phyloP scores from a whole-genome alignment of 768 basidiomycete genomes.

The Naganishia onofrii region DNA sequence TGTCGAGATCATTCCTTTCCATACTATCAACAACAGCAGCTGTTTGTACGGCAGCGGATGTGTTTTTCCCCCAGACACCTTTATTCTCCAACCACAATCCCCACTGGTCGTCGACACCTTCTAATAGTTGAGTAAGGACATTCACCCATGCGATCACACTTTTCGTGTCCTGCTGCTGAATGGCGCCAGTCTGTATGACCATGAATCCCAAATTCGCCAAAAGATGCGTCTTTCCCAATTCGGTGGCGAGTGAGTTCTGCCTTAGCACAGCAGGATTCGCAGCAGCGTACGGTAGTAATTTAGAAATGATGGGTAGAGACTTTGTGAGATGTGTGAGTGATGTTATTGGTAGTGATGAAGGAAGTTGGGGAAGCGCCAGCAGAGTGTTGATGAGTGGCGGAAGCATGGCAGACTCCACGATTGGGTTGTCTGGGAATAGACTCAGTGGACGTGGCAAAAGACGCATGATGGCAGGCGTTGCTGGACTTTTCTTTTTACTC shows the following conservation, averaged over 20 bases:
- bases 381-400: slow-evolving; percentile 60
- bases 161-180: slow-evolving; percentile 34
- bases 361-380: slow-evolving; percentile 72
- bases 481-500: slow-evolving; percentile 10
- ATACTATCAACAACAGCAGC: slow-evolving; percentile 19
- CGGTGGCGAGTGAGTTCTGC: slow-evolving; percentile 35
- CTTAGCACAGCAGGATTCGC: slow-evolving; percentile 30
- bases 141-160: slow-evolving; percentile 40
- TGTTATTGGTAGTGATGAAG: slow-evolving; percentile 62
- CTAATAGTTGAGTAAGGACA: slow-evolving; percentile 35
- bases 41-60: slow-evolving; percentile 35
- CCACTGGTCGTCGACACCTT: slow-evolving; percentile 41
- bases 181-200: slow-evolving; percentile 45
- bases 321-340: slow-evolving; percentile 66
- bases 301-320: slow-evolving; percentile 60
- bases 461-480: slow-evolving; percentile 30
- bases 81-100: slow-evolving; percentile 46
- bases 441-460: background rate
- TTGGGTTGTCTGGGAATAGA: background rate
- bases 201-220: slow-evolving; percentile 61
- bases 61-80: slow-evolving; percentile 25
- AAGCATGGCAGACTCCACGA: slow-evolving; percentile 36
- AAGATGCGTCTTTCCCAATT: slow-evolving; percentile 57
- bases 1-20: slow-evolving; percentile 27
- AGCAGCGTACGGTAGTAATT: slow-evolving; percentile 41